Evolutionary conservation across 1,139 yeast genomes (phyloP).

Genomic region (Pichia sp.): DNA sequence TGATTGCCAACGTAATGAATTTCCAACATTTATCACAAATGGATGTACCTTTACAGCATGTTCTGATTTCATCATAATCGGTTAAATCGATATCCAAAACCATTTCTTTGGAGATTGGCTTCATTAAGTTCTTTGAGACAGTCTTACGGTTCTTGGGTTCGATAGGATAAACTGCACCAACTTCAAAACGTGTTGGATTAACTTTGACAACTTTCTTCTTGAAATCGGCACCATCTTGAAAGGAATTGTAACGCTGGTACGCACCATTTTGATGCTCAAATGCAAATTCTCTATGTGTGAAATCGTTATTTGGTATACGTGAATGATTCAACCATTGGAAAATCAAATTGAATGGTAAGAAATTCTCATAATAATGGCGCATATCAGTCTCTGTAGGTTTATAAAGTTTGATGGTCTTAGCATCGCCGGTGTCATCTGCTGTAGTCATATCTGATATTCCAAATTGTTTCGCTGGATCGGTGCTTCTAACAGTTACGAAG

Average conservation of each 20-base stretch:
- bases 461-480: no score
- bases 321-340: slow-evolving; percentile 92
- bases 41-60: slow-evolving; percentile 85
- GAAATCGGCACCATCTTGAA: slow-evolving; percentile 64
- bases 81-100: slow-evolving; percentile 98
- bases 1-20: slow-evolving; percentile 84
- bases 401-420: slow-evolving; percentile 5
- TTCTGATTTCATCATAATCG: slow-evolving; percentile 91
- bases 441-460: background rate
- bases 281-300: slow-evolving; percentile 91
- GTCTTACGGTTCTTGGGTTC: slow-evolving; percentile 84
- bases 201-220: slow-evolving; percentile 68
- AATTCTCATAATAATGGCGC: slow-evolving; percentile 69
- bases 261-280: slow-evolving; percentile 84
- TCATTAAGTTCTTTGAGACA: slow-evolving; percentile 76
- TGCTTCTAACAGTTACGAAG: no score
- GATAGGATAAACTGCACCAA: slow-evolving; percentile 89
- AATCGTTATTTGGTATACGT: slow-evolving; percentile 58
- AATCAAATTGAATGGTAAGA: slow-evolving; percentile 69
- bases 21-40: slow-evolving; percentile 95
- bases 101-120: slow-evolving; percentile 80
- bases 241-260: slow-evolving; percentile 88
- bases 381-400: slow-evolving; percentile 43
- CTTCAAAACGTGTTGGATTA: slow-evolving; percentile 89
- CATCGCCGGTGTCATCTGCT: background rate